Conservation (phyloP, 192 early-diverging fungal species). For the Glomus cerebriforme region DNA sequence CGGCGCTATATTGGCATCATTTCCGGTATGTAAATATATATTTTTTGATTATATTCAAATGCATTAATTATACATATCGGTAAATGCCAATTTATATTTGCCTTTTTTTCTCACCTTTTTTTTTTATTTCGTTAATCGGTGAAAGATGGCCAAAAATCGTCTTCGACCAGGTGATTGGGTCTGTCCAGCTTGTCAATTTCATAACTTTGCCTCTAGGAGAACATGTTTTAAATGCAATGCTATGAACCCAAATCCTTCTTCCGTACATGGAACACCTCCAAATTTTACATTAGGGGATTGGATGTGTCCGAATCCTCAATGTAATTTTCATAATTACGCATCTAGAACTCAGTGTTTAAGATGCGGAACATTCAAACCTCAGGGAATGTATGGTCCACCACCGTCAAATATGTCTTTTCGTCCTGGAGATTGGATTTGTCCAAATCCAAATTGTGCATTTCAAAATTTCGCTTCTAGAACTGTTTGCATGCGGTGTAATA, state of each 20-base stretch:
- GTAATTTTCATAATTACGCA: constrained; percentile 67
- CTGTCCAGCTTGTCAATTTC: constrained; percentile 69
- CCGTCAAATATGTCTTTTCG: constrained; percentile 49
- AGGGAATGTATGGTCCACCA: constrained; percentile 35
- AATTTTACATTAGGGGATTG: constrained; percentile 63
- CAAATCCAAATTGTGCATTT: constrained; percentile 63
- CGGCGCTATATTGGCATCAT: constrained; percentile 53
- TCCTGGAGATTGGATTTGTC: constrained; percentile 78
- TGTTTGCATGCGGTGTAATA: constrained; percentile 65
- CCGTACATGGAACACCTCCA: constrained; percentile 41
- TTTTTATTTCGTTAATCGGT: constrained; percentile 2
- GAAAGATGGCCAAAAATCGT: constrained; percentile 42
- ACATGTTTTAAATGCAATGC: constrained; percentile 71
- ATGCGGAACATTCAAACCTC: constrained; percentile 49
- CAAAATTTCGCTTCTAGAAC: constrained; percentile 78
- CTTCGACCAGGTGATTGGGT: constrained; percentile 73
- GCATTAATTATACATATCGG: not conserved
- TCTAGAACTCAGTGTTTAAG: constrained; percentile 58
- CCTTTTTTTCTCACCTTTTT: not conserved
- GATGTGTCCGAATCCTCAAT: constrained; percentile 61
- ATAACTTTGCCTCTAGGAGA: constrained; percentile 69
- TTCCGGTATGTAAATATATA: constrained; percentile 49
- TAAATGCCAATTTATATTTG: not conserved
- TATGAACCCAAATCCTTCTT: constrained; percentile 47
- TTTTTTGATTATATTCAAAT: constrained; percentile 8